A percentile compares a stretch with the other conserved stretches of the same genome.
Conservation (phyloP, 306 rosid species). For the Sindora glabra region DNA sequence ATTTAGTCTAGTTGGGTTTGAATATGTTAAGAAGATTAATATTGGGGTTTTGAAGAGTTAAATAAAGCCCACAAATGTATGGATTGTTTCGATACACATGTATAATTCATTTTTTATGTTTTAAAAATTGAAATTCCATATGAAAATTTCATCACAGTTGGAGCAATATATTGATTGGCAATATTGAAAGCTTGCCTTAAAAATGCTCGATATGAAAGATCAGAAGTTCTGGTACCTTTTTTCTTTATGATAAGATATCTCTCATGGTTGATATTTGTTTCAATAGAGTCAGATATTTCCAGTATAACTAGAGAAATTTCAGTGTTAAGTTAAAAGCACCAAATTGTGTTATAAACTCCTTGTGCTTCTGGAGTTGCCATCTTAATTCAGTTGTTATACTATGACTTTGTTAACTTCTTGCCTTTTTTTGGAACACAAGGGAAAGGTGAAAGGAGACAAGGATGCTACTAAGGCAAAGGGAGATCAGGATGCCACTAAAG, state of each 20-base stretch:
- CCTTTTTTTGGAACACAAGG: constrained; percentile 30
- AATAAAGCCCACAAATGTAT: not conserved
- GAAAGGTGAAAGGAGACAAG: constrained; percentile 37
- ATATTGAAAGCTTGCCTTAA: not conserved
- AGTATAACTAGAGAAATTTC: not conserved
- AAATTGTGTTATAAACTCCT: not conserved
- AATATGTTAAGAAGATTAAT: not conserved
- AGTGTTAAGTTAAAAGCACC: not conserved
- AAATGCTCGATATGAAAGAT: not conserved
- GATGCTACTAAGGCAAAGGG: constrained; percentile 41
- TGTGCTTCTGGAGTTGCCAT: constrained; percentile 8
- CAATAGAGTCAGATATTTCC: not conserved
- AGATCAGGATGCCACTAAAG: constrained; percentile 41
- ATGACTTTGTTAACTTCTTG: constrained; percentile 9
- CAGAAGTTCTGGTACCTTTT: not conserved
- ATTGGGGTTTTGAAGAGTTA: not conserved
- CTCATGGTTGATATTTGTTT: not conserved
- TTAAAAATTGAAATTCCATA: not conserved
- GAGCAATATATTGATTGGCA: not conserved
- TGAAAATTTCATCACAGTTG: not conserved
- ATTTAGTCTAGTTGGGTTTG: not conserved
- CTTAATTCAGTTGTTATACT: constrained; percentile 4
- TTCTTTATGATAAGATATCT: not conserved
- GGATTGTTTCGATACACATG: not conserved
- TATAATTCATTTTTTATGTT: not conserved